Conservation (phyloP, 2,329 filamentous ascomycete species). For the Colletotrichum sp. region DNA sequence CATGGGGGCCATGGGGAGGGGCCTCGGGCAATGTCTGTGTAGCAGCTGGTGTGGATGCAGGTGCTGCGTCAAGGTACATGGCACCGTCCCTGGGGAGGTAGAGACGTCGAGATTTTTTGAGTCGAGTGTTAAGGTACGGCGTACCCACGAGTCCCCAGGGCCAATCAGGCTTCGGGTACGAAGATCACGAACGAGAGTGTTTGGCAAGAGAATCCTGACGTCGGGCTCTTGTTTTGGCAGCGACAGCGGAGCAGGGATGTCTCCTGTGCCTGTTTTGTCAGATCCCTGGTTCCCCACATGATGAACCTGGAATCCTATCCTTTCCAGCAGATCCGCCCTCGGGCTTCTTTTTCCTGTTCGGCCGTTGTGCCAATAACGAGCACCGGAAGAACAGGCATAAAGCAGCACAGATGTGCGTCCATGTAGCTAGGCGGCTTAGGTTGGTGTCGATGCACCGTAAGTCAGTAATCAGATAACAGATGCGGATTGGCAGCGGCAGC, state of each 20-base stretch:
- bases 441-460: neutral
- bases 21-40: constrained; percentile 19
- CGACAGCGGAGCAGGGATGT: constrained; percentile 21
- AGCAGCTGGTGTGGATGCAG: constrained; percentile 16
- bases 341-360: constrained; percentile 5
- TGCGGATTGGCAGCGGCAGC: neutral
- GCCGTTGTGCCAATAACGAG: constrained; percentile 8
- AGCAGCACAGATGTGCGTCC: constrained; percentile 6
- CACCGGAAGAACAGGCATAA: constrained; percentile 12
- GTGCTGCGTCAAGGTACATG: neutral
- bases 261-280: constrained; percentile 28
- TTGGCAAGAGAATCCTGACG: constrained; percentile 33
- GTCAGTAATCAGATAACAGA: constrained; percentile 5
- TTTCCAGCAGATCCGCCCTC: constrained; percentile 26
- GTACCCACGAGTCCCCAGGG: constrained; percentile 22
- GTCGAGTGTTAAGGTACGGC: neutral
- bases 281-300: constrained; percentile 27
- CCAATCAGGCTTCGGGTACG: constrained; percentile 28
- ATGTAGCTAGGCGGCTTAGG: neutral
- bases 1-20: constrained; percentile 18
- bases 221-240: constrained; percentile 29
- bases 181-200: constrained; percentile 37
- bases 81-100: neutral
- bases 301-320: constrained; percentile 23
- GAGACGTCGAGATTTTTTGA: constrained; percentile 10